Evolutionary conservation across 1,139 yeast species (phyloP).

Genomic region (Suhomyces chickasaworum): DNA sequence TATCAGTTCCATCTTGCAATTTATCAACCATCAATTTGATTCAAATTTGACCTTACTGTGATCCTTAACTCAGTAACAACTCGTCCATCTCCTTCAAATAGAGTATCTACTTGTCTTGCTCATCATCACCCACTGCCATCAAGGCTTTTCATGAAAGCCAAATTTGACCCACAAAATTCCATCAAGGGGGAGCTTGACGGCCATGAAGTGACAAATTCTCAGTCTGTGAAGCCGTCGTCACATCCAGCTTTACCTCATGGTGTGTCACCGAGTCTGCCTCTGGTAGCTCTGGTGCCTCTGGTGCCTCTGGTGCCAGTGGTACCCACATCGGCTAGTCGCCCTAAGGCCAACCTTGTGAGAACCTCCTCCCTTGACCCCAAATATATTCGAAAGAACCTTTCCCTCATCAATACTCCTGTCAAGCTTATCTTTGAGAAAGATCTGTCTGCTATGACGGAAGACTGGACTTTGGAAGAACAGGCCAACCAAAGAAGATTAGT

Average conservation of each 20-base stretch:
- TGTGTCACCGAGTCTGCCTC: background rate
- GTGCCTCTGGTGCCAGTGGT: no score
- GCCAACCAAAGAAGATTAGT: conserved; percentile 38
- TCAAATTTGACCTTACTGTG: background rate
- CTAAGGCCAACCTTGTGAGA: conserved; percentile 10
- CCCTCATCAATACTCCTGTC: conserved; percentile 13
- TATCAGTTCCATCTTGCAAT: background rate
- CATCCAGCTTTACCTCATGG: background rate
- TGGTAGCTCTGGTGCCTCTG: no score
- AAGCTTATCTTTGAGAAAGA: conserved; percentile 14
- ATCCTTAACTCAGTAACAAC: background rate
- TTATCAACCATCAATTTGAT: no score
- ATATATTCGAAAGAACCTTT: conserved; percentile 8
- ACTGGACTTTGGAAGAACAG: conserved; percentile 39
- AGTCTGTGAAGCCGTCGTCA: background rate
- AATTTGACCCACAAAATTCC: background rate
- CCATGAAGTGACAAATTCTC: background rate
- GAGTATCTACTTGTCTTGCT: background rate
- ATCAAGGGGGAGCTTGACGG: background rate
- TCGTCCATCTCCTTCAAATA: background rate
- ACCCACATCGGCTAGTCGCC: background rate
- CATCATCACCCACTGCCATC: background rate
- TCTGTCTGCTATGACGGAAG: conserved; percentile 26
- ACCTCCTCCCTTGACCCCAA: conserved; percentile 15
- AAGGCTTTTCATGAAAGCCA: background rate